A percentile compares a stretch with the other conserved stretches of the same genome.
Evolutionary conservation across 2,329 filamentous ascomycete species (phyloP).

Genomic region (Botrytis sinoallii): DNA sequence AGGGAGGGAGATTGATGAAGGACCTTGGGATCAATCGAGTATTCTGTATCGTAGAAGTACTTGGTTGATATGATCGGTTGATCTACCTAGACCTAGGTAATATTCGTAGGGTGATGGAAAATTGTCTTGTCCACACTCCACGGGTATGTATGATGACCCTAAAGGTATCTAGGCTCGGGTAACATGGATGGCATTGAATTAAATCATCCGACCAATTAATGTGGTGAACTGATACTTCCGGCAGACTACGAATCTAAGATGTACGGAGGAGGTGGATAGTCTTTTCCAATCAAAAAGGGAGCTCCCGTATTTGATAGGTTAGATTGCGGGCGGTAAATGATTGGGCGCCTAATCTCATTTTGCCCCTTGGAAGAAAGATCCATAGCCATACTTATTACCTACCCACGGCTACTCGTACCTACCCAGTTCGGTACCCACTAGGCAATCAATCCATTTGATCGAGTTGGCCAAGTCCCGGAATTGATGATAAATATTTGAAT

Average conservation of each 20-base stretch:
- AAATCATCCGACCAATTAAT: conserved; percentile 5
- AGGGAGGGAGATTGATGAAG: neutral
- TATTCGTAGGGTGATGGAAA: neutral
- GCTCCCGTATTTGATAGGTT: conserved; percentile 14
- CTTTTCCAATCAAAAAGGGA: neutral
- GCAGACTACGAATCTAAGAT: neutral
- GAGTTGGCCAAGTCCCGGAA: neutral
- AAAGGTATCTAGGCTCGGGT: neutral
- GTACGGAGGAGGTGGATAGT: neutral
- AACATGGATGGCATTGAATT: neutral
- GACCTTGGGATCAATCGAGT: neutral
- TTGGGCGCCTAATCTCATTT: conserved; percentile 19
- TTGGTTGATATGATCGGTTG: neutral
- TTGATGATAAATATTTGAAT: neutral
- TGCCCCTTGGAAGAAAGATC: neutral
- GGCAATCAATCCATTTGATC: neutral
- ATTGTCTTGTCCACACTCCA: neutral
- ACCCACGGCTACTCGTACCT: no score
- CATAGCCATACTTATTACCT: neutral
- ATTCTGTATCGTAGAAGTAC: no score
- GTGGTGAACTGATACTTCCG: neutral
- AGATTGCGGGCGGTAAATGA: conserved; percentile 8
- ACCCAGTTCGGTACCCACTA: neutral
- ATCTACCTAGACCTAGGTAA: neutral
- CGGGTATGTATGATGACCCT: neutral